Percentiles rank a stretch among this genome's conserved stretches.
Evolutionary conservation across 73 alveolate genomes (phyloP).

Genomic region (Tetrahymena borealis): DNA sequence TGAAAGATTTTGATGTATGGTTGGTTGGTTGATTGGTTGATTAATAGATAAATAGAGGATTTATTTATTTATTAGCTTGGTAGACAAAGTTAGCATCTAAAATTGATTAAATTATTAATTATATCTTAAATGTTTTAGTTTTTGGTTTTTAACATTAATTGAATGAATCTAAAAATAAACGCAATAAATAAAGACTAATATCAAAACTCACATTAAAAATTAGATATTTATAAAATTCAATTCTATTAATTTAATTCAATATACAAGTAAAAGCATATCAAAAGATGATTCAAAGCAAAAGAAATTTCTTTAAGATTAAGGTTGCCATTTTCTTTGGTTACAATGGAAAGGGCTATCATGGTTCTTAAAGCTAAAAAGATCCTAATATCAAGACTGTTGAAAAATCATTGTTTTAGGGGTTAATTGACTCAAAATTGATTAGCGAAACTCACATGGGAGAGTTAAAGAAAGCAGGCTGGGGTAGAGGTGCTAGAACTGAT

Average conservation of each 20-base stretch:
- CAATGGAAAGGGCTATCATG: constrained; percentile 42
- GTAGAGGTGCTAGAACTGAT: constrained; percentile 83
- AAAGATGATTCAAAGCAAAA: neutral
- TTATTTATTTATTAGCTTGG: too few relatives aligned
- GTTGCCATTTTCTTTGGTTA: constrained; percentile 33
- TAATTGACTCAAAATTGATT: constrained; percentile 41
- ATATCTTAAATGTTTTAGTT: too few relatives aligned
- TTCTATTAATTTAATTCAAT: too few relatives aligned
- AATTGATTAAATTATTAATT: too few relatives aligned
- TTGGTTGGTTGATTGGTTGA: too few relatives aligned
- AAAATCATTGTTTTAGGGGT: constrained; percentile 18
- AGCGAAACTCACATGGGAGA: constrained; percentile 59
- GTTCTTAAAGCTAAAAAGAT: constrained; percentile 14
- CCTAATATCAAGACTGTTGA: constrained; percentile 17
- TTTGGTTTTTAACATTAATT: too few relatives aligned
- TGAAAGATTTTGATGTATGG: too few relatives aligned
- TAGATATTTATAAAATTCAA: neutral
- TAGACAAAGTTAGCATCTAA: too few relatives aligned
- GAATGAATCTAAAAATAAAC: too few relatives aligned
- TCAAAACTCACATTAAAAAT: neutral
- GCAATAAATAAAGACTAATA: too few relatives aligned
- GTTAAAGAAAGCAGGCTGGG: constrained; percentile 69
- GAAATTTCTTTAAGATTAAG: constrained; percentile 30
- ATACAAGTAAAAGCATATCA: too few relatives aligned
- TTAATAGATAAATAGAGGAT: too few relatives aligned